Conservation (phyloP, 352 stramenopile species). For the Globisporangium recalcitrans region DNA sequence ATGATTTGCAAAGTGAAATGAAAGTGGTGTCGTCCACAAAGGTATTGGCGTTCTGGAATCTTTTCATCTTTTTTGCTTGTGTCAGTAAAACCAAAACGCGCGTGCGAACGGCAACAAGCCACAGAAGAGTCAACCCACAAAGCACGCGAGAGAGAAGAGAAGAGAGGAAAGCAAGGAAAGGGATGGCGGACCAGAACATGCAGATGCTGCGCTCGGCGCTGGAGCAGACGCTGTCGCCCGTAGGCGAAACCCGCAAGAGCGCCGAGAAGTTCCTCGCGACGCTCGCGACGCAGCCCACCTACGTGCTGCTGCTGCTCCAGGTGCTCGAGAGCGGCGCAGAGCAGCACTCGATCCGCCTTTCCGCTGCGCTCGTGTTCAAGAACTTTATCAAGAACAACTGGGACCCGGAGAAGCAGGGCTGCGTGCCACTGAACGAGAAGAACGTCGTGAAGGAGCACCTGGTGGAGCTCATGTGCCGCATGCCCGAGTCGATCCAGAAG, state of each 20-base stretch:
- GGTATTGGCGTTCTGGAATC: neutral
- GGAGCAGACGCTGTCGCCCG: conserved; percentile 74
- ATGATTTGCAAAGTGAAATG: no score
- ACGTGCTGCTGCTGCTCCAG: conserved; percentile 67
- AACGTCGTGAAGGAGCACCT: conserved; percentile 96
- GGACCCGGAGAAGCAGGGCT: conserved; percentile 85
- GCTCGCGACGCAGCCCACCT: conserved; percentile 57
- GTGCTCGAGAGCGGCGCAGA: conserved; percentile 63
- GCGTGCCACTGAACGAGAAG: conserved; percentile 83
- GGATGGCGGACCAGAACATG: conserved; percentile 62
- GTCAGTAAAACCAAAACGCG: neutral
- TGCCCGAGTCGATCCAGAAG: conserved; percentile 89
- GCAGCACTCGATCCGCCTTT: conserved; percentile 60
- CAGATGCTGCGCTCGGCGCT: conserved; percentile 64
- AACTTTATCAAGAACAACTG: conserved; percentile 98
- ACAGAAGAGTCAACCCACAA: neutral
- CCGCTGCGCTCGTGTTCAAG: conserved; percentile 91
- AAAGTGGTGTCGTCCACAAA: no score
- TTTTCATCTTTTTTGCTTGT: no score
- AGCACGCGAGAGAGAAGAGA: neutral
- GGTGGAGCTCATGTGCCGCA: conserved; percentile 98
- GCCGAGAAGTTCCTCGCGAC: conserved; percentile 63
- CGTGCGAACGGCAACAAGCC: neutral
- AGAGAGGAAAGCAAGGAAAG: conserved; percentile 12
- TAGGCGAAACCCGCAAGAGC: conserved; percentile 60